phyloP scores from a whole-genome alignment of 1,139 yeast species.

The Suhomyces anneliseae region DNA sequence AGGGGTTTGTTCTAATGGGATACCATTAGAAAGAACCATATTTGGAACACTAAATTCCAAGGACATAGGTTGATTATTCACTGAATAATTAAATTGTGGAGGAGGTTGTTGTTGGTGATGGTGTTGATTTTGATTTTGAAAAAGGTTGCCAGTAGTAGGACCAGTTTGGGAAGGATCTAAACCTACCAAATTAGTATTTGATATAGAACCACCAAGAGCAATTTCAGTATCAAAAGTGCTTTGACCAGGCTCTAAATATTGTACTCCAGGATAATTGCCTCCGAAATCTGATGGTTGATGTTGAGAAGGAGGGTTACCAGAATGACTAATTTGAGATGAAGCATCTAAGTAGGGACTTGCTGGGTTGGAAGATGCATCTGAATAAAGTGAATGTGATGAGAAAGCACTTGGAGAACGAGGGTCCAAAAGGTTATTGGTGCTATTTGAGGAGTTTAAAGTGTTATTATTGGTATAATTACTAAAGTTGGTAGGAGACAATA shows the following conservation, averaged over 20 bases:
- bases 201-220: constrained; percentile 43
- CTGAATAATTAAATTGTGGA: constrained; percentile 16
- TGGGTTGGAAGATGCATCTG: constrained; percentile 42
- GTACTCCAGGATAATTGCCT: constrained; percentile 2
- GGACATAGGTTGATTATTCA: constrained; percentile 14
- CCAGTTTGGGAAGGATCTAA: constrained; percentile 1
- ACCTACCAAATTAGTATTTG: constrained; percentile 34
- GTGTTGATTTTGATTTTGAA: background rate
- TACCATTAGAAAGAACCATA: background rate
- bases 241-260: constrained; percentile 12
- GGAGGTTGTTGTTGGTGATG: constrained; percentile 4
- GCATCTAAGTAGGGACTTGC: constrained; percentile 45
- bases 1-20: constrained; percentile 27
- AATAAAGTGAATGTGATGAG: constrained; percentile 29
- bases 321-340: constrained; percentile 30
- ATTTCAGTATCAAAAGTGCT: constrained; percentile 36
- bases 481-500: constrained; percentile 12
- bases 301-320: constrained; percentile 11
- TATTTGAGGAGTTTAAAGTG: constrained; percentile 6
- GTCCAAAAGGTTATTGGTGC: constrained; percentile 10
- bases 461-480: constrained; percentile 4
- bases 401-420: constrained; percentile 16
- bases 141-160: background rate
- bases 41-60: constrained; percentile 6
- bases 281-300: constrained; percentile 6